These are phyloP conservation scores for Nicotiana tomentosiformis DNA, from an alignment of 257 asterid species.

Conservation along the genomic window DNA sequence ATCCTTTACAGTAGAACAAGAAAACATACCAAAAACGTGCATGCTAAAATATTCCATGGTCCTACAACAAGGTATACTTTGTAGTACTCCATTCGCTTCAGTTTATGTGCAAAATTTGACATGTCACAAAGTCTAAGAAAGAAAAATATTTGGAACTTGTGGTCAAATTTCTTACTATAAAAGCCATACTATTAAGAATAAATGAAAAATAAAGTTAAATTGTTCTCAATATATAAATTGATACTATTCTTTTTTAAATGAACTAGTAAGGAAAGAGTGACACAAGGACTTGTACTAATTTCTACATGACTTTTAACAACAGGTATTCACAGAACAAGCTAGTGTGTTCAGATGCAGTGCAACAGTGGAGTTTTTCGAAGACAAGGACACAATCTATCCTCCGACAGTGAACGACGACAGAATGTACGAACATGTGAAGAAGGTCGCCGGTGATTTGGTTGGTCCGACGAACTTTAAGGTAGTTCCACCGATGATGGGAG, in stretches of 20 bases:
- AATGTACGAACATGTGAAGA: conserved; percentile 56
- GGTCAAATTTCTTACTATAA: no score
- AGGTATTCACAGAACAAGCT: conserved; percentile 72
- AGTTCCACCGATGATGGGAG: conserved; percentile 79
- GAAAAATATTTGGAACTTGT: not conserved
- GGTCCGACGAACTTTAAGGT: conserved; percentile 46
- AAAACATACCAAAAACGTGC: not conserved
- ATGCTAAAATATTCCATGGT: not conserved
- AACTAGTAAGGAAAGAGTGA: not conserved
- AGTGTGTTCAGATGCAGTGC: conserved; percentile 73
- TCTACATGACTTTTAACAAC: conserved; percentile 11
- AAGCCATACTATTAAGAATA: no score
- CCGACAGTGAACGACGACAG: conserved; percentile 65
- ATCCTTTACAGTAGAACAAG: not conserved
- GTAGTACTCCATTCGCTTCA: no score
- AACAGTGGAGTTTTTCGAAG: conserved; percentile 70
- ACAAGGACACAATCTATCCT: conserved; percentile 59
- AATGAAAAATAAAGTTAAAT: no score
- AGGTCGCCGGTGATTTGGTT: conserved; percentile 34
- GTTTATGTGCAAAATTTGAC: not conserved
- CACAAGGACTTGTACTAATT: not conserved
- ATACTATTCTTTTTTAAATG: no score
- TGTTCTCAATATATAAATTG: not conserved
- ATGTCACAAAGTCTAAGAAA: not conserved
- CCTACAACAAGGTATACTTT: no score